These are phyloP conservation scores for Aspergillus japonicus DNA, from an alignment of 2,329 filamentous ascomycete species.

Conservation along the genomic window DNA sequence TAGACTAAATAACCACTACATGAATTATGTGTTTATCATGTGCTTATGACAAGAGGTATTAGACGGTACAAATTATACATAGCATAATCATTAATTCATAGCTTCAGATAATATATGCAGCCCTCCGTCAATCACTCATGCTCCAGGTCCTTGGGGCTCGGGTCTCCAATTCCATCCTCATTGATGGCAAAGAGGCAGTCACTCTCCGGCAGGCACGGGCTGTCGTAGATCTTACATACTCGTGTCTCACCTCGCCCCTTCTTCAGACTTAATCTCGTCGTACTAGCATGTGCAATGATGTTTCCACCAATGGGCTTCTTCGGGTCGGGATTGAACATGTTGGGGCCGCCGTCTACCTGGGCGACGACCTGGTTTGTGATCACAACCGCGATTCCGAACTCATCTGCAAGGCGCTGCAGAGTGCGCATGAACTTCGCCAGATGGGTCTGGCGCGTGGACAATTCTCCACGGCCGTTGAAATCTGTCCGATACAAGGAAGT, in stretches of 20 bases:
- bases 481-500: conserved; percentile 95
- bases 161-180: conserved; percentile 95
- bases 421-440: conserved; percentile 52
- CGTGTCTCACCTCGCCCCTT: conserved; percentile 93
- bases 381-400: conserved; percentile 95
- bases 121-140: conserved; percentile 58
- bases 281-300: conserved; percentile 97
- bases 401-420: conserved; percentile 56
- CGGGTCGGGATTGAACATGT: conserved; percentile 98
- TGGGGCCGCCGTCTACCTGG: conserved; percentile 93
- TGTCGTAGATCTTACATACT: conserved; percentile 99
- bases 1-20: neutral
- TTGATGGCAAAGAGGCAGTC: conserved; percentile 96
- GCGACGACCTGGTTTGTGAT: conserved; percentile 99
- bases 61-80: neutral
- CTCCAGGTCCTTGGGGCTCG: conserved; percentile 90
- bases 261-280: conserved; percentile 89
- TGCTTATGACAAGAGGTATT: neutral
- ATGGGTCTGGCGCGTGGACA: conserved; percentile 78
- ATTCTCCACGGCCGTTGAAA: conserved; percentile 92
- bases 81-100: conserved; percentile 26
- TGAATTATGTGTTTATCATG: neutral
- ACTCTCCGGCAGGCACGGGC: conserved; percentile 91
- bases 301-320: conserved; percentile 99
- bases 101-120: conserved; percentile 9